phyloP scores from a whole-genome alignment of 768 basidiomycete species.

The Kwoniella sp. region DNA sequence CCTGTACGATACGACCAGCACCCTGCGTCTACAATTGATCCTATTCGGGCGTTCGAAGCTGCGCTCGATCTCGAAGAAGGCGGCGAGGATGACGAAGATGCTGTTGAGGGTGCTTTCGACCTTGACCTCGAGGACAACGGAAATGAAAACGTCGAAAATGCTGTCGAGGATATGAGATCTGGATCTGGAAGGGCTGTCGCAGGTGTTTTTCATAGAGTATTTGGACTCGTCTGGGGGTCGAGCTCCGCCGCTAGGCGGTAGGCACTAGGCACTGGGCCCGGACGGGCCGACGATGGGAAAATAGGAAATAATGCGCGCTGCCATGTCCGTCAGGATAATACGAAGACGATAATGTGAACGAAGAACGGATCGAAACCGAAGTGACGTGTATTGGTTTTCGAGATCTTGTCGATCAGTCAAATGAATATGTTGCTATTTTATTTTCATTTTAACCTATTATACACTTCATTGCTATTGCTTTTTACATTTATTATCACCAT shows the following conservation, averaged over 20 bases:
- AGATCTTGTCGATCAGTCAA: neutral
- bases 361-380: neutral
- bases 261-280: too few species aligned
- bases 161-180: slow-evolving; percentile 7
- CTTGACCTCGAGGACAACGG: neutral
- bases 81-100: slow-evolving; percentile 16
- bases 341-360: neutral
- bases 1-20: neutral
- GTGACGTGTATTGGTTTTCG: too few species aligned
- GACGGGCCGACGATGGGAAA: too few species aligned
- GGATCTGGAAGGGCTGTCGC: slow-evolving; percentile 7
- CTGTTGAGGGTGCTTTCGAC: slow-evolving; percentile 8
- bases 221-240: slow-evolving; percentile 21
- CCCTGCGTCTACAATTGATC: slow-evolving; percentile 3
- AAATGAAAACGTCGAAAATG: neutral
- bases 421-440: too few species aligned
- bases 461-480: too few species aligned
- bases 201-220: slow-evolving; percentile 22
- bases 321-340: too few species aligned
- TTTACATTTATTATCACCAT: too few species aligned
- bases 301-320: too few species aligned
- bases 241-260: neutral
- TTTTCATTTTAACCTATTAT: too few species aligned
- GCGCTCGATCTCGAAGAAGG: slow-evolving; percentile 33
- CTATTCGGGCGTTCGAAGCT: slow-evolving; percentile 22